Evolutionary conservation across 116 monocot genomes (phyloP).

Genomic region (Dioscorea cayenensis): DNA sequence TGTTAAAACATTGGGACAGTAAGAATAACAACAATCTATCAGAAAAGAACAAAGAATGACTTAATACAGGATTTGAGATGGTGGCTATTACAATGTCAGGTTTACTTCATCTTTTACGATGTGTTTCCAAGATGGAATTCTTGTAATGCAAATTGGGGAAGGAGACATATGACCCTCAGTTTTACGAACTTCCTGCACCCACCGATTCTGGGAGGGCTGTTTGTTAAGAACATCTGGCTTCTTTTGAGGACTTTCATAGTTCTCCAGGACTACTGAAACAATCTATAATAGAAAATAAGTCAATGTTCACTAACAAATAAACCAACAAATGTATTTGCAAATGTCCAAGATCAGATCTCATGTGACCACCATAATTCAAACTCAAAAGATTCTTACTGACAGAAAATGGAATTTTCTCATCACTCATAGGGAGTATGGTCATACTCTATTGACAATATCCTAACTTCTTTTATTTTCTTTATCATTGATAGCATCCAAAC

Average conservation of each 20-base stretch:
- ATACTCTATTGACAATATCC: too few relatives aligned
- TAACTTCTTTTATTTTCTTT: too few relatives aligned
- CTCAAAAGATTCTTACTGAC: too few relatives aligned
- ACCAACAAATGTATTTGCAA: too few relatives aligned
- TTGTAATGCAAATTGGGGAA: conserved; percentile 22
- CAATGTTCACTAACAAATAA: neutral
- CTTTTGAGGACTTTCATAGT: conserved; percentile 47
- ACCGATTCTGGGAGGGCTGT: conserved; percentile 29
- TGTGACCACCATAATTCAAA: too few relatives aligned
- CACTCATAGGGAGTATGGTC: too few relatives aligned
- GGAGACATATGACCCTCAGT: conserved; percentile 55
- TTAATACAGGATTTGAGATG: neutral
- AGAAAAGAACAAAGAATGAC: neutral
- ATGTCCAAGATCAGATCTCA: too few relatives aligned
- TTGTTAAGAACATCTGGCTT: conserved; percentile 33
- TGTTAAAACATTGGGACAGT: conserved; percentile 15
- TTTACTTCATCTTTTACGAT: conserved; percentile 58
- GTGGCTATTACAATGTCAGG: conserved; percentile 46
- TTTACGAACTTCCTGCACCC: conserved; percentile 85
- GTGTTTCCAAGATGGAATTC: conserved; percentile 70
- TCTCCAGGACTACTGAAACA: conserved; percentile 85
- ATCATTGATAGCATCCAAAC: too few relatives aligned
- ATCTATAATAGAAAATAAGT: conserved; percentile 31
- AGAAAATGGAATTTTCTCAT: too few relatives aligned
- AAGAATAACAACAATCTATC: neutral